Conservation (phyloP, 306 rosid species). For the Cucurbita ficifolia region DNA sequence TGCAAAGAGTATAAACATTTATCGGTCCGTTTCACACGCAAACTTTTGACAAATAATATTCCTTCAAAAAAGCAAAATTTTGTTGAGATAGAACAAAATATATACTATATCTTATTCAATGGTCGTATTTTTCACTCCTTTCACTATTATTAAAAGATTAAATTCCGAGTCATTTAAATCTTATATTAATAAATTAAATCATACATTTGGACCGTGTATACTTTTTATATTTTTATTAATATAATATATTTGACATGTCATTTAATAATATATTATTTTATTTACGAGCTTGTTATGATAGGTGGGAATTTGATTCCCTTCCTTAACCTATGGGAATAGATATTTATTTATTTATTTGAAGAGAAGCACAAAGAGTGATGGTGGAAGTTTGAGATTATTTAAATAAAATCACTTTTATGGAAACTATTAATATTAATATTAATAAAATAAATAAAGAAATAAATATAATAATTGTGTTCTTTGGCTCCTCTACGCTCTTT, state of each 20-base stretch:
- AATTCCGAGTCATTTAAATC: background rate
- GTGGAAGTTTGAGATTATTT: slow-evolving; percentile 2
- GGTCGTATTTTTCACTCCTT: background rate
- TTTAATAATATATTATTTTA: too few relatives aligned
- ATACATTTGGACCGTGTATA: background rate
- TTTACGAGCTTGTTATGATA: too few relatives aligned
- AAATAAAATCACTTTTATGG: background rate
- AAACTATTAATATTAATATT: background rate
- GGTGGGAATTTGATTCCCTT: slow-evolving; percentile 14
- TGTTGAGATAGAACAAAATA: background rate
- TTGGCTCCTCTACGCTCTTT: background rate
- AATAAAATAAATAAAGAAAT: background rate
- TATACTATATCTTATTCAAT: background rate
- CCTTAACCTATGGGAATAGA: background rate
- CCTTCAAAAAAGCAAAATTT: slow-evolving; percentile 1
- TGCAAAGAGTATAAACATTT: background rate
- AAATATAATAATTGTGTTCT: background rate
- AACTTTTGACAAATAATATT: slow-evolving; percentile 5
- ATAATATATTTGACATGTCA: too few relatives aligned
- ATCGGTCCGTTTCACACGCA: background rate
- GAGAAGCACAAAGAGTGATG: background rate
- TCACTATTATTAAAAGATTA: background rate
- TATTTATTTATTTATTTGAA: background rate
- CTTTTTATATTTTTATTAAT: too few relatives aligned
- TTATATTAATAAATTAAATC: background rate